phyloP scores from a whole-genome alignment of 73 alveolate genomes.

The Uronychia binucleata region DNA sequence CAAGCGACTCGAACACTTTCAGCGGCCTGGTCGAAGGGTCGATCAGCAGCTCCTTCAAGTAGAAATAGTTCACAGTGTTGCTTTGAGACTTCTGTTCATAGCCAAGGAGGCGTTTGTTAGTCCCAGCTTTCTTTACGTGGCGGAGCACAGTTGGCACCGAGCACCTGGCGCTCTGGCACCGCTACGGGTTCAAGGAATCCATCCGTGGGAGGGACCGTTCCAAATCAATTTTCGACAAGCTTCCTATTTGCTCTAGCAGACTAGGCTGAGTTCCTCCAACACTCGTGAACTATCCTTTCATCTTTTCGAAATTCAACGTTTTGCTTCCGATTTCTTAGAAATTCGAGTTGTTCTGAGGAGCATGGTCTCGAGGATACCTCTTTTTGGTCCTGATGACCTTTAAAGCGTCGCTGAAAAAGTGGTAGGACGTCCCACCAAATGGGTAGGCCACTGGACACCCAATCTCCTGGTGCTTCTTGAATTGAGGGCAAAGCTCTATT shows the following conservation, averaged over 20 bases:
- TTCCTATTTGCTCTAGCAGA: no score
- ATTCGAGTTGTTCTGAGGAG: no score
- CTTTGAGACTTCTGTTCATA: not conserved
- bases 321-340: no score
- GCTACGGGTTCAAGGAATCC: not conserved
- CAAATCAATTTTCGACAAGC: no score
- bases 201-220: not conserved
- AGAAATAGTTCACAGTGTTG: not conserved
- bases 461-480: not conserved
- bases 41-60: not conserved
- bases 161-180: no score
- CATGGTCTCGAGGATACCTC: not conserved
- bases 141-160: not conserved
- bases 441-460: not conserved
- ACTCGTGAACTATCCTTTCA: no score
- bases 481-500: not conserved
- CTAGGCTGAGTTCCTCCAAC: no score
- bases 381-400: not conserved
- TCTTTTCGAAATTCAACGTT: no score
- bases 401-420: not conserved
- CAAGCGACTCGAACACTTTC: not conserved
- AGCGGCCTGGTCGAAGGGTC: not conserved
- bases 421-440: not conserved
- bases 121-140: not conserved
- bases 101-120: not conserved